These are phyloP conservation scores for Globisporangium ultimum DNA, from an alignment of 352 stramenopile species.

Conservation along the genomic window DNA sequence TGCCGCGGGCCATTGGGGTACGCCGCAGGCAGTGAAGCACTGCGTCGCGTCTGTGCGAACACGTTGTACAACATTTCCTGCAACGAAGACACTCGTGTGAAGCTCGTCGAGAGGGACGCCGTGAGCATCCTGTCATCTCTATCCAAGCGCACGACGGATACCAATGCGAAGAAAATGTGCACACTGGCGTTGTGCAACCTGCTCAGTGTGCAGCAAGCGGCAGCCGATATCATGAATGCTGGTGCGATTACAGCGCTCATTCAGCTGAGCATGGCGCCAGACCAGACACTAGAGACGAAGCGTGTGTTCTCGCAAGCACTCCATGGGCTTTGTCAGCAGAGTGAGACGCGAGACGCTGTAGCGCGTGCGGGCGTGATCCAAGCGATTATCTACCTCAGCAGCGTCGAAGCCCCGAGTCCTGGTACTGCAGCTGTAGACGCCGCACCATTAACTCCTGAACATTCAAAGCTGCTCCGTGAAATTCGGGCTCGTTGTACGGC, in stretches of 20 bases:
- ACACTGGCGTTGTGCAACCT: conserved; percentile 77
- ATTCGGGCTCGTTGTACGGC: conserved; percentile 63
- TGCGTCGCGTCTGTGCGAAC: conserved; percentile 43
- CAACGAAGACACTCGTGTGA: conserved; percentile 56
- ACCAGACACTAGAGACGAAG: conserved; percentile 43
- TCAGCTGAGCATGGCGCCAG: conserved; percentile 47
- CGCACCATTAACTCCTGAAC: no score
- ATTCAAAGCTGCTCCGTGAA: conserved; percentile 25
- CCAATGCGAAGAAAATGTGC: conserved; percentile 70
- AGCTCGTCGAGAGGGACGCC: conserved; percentile 67
- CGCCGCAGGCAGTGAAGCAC: conserved; percentile 19
- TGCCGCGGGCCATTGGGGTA: conserved; percentile 16
- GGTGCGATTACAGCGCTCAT: conserved; percentile 67
- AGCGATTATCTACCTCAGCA: conserved; percentile 54
- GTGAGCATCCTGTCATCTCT: conserved; percentile 52
- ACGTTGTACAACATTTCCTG: conserved; percentile 75
- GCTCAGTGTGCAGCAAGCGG: conserved; percentile 68
- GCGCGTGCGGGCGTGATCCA: conserved; percentile 49
- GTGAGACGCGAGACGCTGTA: conserved; percentile 41
- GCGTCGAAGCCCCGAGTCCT: conserved; percentile 10
- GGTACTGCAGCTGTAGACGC: not conserved
- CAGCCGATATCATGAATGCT: conserved; percentile 59
- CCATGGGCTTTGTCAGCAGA: conserved; percentile 60
- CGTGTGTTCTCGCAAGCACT: conserved; percentile 66
- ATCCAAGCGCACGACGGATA: conserved; percentile 26